Conservation (phyloP, 148 eudicot genomes). For the Silene latifolia region DNA sequence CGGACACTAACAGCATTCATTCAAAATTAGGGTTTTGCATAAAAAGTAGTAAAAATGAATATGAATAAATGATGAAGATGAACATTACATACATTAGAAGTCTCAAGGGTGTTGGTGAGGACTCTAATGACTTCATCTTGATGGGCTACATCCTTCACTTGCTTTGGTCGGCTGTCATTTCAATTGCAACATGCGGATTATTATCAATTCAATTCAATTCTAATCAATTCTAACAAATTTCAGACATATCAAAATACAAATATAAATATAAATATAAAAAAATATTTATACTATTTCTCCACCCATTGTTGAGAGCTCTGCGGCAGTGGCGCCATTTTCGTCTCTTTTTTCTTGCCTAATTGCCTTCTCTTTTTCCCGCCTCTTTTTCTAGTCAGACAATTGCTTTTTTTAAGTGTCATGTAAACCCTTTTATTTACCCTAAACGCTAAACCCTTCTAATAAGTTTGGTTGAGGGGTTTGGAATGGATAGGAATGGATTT, state of each 20-base stretch:
- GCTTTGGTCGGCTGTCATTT: slow-evolving; percentile 69
- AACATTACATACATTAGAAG: slow-evolving; percentile 65
- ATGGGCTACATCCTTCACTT: slow-evolving; percentile 95
- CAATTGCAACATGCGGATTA: not conserved
- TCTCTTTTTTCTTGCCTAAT: not conserved
- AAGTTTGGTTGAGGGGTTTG: too few species aligned
- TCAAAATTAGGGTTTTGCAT: slow-evolving; percentile 19
- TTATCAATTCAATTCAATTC: not conserved
- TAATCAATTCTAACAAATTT: too few species aligned
- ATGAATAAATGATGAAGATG: not conserved
- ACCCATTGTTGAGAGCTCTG: slow-evolving; percentile 93
- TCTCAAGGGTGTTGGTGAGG: slow-evolving; percentile 88
- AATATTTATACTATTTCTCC: slow-evolving; percentile 76
- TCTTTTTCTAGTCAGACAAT: too few species aligned
- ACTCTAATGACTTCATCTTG: slow-evolving; percentile 93
- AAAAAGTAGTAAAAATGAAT: not conserved
- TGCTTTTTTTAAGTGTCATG: too few species aligned
- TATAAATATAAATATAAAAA: too few species aligned
- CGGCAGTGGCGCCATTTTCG: slow-evolving; percentile 68
- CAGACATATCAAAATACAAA: not conserved
- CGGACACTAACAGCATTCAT: slow-evolving; percentile 51
- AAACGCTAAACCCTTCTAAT: too few species aligned
- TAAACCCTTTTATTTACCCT: too few species aligned
- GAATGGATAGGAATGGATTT: too few species aligned
- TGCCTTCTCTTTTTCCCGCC: too few species aligned